A percentile compares a stretch with the other conserved stretches of the same genome.
These are phyloP conservation scores for Carpinus fangiana DNA, from an alignment of 306 rosid genomes.

Conservation along the genomic window DNA sequence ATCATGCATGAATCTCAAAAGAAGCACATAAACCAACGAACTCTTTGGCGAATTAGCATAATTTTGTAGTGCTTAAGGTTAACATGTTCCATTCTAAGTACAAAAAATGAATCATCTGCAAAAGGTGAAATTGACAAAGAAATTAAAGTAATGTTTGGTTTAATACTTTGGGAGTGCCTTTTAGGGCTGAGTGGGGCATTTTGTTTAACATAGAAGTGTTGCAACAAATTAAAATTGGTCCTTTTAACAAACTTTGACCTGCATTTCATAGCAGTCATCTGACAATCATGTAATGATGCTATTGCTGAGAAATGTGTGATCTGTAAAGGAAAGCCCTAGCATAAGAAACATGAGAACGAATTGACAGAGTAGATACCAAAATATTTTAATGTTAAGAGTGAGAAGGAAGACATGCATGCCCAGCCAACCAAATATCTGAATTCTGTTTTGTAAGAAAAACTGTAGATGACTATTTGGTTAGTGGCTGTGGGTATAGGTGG, in stretches of 20 bases:
- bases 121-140: not conserved
- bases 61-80: not conserved
- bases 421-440: constrained; percentile 1
- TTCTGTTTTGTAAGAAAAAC: not conserved
- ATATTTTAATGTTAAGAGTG: not conserved
- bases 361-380: not conserved
- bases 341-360: not conserved
- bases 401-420: not conserved
- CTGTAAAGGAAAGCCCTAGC: not conserved
- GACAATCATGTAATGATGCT: not conserved
- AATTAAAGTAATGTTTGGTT: no score
- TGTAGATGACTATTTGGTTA: not conserved
- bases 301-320: not conserved
- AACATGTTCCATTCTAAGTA: not conserved
- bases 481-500: not conserved
- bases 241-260: not conserved
- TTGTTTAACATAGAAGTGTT: not conserved
- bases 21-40: not conserved
- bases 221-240: not conserved
- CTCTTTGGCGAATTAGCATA: not conserved
- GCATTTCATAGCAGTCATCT: not conserved
- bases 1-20: not conserved
- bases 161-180: no score
- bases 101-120: not conserved
- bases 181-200: no score